Base-by-base conservation (phyloP, 1,284 basidiomycete genomes). In the Sanghuangporus weigelae region DNA sequence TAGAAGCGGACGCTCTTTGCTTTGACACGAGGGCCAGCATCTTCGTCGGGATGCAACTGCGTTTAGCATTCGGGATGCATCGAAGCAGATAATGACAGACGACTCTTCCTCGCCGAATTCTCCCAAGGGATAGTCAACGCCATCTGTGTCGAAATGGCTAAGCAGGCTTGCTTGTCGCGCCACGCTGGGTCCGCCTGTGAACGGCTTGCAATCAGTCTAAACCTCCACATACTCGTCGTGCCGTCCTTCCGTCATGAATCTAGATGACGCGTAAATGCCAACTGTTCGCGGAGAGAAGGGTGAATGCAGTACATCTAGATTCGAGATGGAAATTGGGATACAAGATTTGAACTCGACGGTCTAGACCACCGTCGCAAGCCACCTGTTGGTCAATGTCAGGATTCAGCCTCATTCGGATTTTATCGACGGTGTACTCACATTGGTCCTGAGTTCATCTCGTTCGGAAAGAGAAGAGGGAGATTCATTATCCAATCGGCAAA, bases 121-220 rank as follows among this genome's bases (percentile, higher is more conserved):
- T 16, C 38, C 40, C 57, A 35, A 7, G 84, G 79, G 1, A 86
- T 67, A 7, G 76, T 74, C 66, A 86, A 69, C 1, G 81, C 79
- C 81, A 86, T 82, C 71, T 88, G 85, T 4, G 80, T 84, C 8
- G 83, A 79, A n/a, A 81, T 76, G 12, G 81, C 84, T 39, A 88
- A 73, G 68, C 86, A 88, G 16, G 83, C 74, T 69, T 87, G 85
- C 55, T 80, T 72, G 56, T 85, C 83, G 65, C 83, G 77, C 87
- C 86, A 88, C 14, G 31, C 35, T 1, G 12, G 11, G 38, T 62
- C 63, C 26, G 39, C n/a, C 46, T 1, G 4, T 14, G 35, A 7
- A 16, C 77, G 78, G 2, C 75, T 70, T 40, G 75, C 71, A 44
- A 85, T 74, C 83, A 11, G 84, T 83, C 86, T 86, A 89, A 8